Base-by-base conservation (phyloP, 306 rosid genomes). In the Trichosanthes cucumerina region DNA sequence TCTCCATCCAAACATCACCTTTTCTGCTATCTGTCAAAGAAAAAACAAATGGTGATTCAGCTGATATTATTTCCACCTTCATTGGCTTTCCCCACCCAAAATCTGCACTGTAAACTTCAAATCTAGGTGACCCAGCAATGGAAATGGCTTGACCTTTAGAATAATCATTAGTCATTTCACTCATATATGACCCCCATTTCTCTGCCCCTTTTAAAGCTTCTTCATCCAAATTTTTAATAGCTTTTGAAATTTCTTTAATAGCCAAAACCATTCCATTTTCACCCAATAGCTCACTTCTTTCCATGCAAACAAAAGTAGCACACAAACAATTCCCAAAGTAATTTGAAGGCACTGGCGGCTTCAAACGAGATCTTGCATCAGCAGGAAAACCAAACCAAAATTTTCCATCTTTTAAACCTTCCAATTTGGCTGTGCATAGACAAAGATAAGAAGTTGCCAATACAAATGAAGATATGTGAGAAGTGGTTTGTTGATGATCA, bases 241-340 rank as follows among this genome's bases (percentile, higher is more conserved):
- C 76, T 65, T 79, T 82, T 15, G 68, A 77, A 0, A 84, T 80
- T 28, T 80, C 82, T 4, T 59, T 36, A 9, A 78, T 26, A 7
- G 84, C 89, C 19, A 75, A 39, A 21, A 28, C 31, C 7, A 80
- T 13, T 33, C 89, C 87, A 3, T 84, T 75, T 75, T 78, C 75
- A 15, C 84, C 83, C 16, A 66, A 38, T 9, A 84, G 58, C 4
- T 18, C 75, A 11, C 50, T 24, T 6, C 78, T 65, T 44, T 80
- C 65, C 7, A 49, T 28, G 4, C 7, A 8, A 36, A 19, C 28
- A 65, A 65, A 0, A 0, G 8, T 15, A 18, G 0, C 16, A 18
- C 9, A 26, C 73, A 36, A 18, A 36, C 73, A 65, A 36, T 65
- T 65, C 1, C 73, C 73, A 16, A 65, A 65, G 73, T 65, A 65